Percentiles rank a stretch among this genome's conserved stretches.
Conservation (phyloP, 192 early-diverging fungal genomes). For the Chytriomyces confervae region DNA sequence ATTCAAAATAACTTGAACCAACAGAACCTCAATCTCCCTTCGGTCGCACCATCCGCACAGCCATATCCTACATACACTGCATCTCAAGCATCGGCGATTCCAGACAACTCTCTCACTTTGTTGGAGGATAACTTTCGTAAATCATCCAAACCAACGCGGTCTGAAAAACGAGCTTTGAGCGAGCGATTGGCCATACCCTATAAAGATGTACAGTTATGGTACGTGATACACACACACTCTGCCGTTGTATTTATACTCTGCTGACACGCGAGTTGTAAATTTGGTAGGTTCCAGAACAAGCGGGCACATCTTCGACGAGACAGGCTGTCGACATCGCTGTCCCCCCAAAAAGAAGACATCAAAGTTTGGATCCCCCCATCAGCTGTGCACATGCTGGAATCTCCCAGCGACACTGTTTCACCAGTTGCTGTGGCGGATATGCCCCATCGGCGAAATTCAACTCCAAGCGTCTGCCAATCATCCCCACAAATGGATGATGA, state of each 20-base stretch:
- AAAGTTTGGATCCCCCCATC: background rate
- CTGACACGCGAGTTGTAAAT: background rate
- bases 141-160: constrained; percentile 3
- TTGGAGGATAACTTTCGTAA: constrained; percentile 6
- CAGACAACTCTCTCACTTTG: background rate
- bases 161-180: constrained; percentile 10
- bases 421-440: too few species aligned
- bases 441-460: too few species aligned
- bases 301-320: background rate
- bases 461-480: too few species aligned
- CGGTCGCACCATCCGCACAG: too few species aligned
- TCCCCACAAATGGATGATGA: too few species aligned
- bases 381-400: background rate
- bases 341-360: background rate
- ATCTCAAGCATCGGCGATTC: background rate
- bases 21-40: too few species aligned
- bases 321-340: background rate
- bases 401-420: background rate
- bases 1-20: too few species aligned
- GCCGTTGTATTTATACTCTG: constrained; percentile 1
- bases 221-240: background rate
- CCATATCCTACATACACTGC: too few species aligned
- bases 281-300: background rate
- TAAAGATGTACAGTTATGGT: constrained; percentile 12
- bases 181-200: background rate